A percentile compares a stretch with the other conserved stretches of the same genome.
Evolutionary conservation across 805 yeast species (phyloP).

Genomic region (Candida montana): DNA sequence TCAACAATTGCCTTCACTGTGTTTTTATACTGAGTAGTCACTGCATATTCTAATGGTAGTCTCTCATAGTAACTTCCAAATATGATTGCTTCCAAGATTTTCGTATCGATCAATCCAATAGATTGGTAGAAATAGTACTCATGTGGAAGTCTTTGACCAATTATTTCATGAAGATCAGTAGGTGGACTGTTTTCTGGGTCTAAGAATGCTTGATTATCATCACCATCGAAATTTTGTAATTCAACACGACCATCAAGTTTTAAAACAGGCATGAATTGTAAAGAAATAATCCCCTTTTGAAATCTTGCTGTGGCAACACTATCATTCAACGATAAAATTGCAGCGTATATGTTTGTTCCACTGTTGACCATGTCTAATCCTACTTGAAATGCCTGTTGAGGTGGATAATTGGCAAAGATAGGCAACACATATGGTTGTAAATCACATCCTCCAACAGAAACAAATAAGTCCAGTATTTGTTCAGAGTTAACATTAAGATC

Average conservation of each 20-base stretch:
- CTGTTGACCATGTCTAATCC: constrained; percentile 35
- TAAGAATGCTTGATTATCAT: neutral
- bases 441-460: constrained; percentile 81
- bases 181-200: constrained; percentile 36
- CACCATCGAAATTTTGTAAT: constrained; percentile 41
- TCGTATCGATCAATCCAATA: constrained; percentile 63
- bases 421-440: constrained; percentile 63
- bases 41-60: constrained; percentile 62
- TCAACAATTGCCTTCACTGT: constrained; percentile 45
- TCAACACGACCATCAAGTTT: constrained; percentile 64
- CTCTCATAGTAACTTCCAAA: constrained; percentile 59
- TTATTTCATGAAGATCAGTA: constrained; percentile 71
- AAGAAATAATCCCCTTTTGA: constrained; percentile 62
- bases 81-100: constrained; percentile 60
- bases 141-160: constrained; percentile 81
- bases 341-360: constrained; percentile 44
- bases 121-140: constrained; percentile 81
- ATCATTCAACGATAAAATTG: constrained; percentile 41
- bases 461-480: constrained; percentile 69
- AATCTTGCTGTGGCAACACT: constrained; percentile 44
- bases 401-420: constrained; percentile 28
- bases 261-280: constrained; percentile 71
- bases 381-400: constrained; percentile 25
- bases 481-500: constrained; percentile 58
- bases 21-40: constrained; percentile 50